Evolutionary conservation across 805 yeast genomes (phyloP).

Genomic region (Saturnispora gosingensis): DNA sequence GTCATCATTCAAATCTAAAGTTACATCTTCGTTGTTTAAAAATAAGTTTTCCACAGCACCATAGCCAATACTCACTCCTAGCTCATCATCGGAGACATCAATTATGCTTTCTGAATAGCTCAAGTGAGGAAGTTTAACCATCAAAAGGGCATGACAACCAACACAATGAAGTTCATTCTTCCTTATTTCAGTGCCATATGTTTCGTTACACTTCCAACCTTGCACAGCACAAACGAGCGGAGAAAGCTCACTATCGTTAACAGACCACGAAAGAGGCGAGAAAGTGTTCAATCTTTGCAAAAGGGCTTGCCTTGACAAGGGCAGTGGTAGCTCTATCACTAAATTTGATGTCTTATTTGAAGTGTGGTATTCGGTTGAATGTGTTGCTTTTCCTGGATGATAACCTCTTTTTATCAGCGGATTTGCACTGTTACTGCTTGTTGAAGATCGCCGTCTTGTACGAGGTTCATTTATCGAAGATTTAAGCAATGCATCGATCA

Average conservation of each 20-base stretch:
- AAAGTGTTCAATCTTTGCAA: constrained; percentile 35
- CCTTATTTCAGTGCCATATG: constrained; percentile 16
- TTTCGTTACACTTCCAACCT: constrained; percentile 42
- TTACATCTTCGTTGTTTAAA: not conserved
- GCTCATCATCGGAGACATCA: constrained; percentile 9
- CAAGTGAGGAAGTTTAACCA: constrained; percentile 15
- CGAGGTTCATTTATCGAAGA: not conserved
- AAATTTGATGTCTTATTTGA: not conserved
- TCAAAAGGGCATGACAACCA: constrained; percentile 26
- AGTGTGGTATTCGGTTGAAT: not conserved
- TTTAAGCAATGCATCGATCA: not conserved
- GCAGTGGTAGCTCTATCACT: constrained; percentile 2
- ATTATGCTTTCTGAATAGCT: not conserved
- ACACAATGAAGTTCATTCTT: constrained; percentile 28
- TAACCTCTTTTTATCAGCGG: not conserved
- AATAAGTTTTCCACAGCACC: constrained; percentile 6
- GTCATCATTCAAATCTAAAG: constrained; percentile 12
- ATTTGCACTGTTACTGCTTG: not conserved
- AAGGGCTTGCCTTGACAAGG: constrained; percentile 19
- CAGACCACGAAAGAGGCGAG: constrained; percentile 39
- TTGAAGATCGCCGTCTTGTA: not conserved
- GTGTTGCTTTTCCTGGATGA: not conserved
- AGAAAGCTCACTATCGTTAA: constrained; percentile 27
- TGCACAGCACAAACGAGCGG: constrained; percentile 41
- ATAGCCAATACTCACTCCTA: constrained; percentile 5